Evolutionary conservation across 2,329 filamentous ascomycete species (phyloP), one percentile per base, ranked within the genome.

Genomic region (Calonectria crousiana): DNA sequence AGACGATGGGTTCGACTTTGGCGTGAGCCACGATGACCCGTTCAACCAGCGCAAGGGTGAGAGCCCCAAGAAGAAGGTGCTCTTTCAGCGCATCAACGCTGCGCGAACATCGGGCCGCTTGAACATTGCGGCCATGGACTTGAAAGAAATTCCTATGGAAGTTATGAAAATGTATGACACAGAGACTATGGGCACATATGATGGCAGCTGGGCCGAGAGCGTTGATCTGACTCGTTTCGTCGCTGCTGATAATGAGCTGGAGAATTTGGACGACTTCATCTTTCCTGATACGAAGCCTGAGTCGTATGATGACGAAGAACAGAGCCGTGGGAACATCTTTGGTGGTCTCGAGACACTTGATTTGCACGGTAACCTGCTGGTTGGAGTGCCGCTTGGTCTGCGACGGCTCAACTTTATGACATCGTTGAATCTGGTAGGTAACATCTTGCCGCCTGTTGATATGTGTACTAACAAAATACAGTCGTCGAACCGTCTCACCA

Each of bases 111-210:
- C 94, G 44, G 97, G 97, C 3, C 91, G 93, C 67, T 88, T 99
- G 49, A 98, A 98, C 77, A 96, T 99, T 81, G 93, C 96, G 0
- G 95, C 94, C 0, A 90, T 98, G 88, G 91, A 92, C 1, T 84
- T 99, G 49, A 94, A 92, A 74, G 89, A 93, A 72, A 94, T 99
- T 4, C 97, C 97, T 0, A 85, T 90, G 1, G 95, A 97, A 81
- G 94, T 98, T 0, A 87, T 98, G 85, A 92, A 92, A 69, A 98
- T 98, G 96, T 98, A 98, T 83, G 94, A 95, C 79, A 88, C 95
- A 23, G 92, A 95, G 68, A 89, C 90, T 1, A 89, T 92, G 70
- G 91, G 93, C 47, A 88, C 87, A 16, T 87, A 90, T 28, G 91
- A 90, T 44, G 90, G 92, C 14, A 92, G 93, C 41, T 98, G 97